Base-by-base conservation (phyloP, 1,284 basidiomycete genomes). In the Papiliotrema flavescens region DNA sequence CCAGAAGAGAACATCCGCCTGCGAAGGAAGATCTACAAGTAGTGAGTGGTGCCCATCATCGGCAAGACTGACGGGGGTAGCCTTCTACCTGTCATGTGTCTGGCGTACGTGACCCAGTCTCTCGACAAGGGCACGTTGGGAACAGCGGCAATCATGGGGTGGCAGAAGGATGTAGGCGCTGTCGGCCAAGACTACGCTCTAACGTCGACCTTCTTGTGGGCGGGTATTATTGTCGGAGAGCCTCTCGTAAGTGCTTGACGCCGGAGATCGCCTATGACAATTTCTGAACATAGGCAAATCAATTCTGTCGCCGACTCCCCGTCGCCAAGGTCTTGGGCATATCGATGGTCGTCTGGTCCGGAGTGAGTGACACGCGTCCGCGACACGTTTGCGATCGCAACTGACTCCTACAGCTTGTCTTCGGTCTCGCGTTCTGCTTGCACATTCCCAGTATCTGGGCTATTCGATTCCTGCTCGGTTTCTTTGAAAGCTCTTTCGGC, bases 351-450 rank as follows among this genome's bases (percentile, higher is more conserved):
- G 49, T 63, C 41, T 70, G 69, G 69, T 57, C 60, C 11, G 55
- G 14, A 11, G 54, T 64, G 43, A 52, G 57, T 57, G 15, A 26
- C 23, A 5, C 11, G 4, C n/a, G 20, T 9, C n/a, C 5, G 24
- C 4, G 26, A n/a, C 15, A 3, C 9, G 28, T 5, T 11, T 32
- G n/a, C 4, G 15, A 24, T 3, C 8, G 4, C 26, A 19, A 15
- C 17, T 23, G 4, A 19, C 17, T 5, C n/a, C 14, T n/a, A 17
- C 34, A 59, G 46, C 57, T 63, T 1, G 51, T 90, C 53, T 65
- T 90, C 14, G 90, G 89, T 1, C 74, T 91, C 9, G 68, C 85
- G 1, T 90, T 92, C 72, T 85, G 85, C 0, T 77, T 92, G 20
- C 88, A 52, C 34, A 54, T 67, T 19, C 86, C 0, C 86, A 89